These are phyloP conservation scores for Trichoderma sp. DNA, from an alignment of 2,329 filamentous ascomycete genomes.

Conservation along the genomic window DNA sequence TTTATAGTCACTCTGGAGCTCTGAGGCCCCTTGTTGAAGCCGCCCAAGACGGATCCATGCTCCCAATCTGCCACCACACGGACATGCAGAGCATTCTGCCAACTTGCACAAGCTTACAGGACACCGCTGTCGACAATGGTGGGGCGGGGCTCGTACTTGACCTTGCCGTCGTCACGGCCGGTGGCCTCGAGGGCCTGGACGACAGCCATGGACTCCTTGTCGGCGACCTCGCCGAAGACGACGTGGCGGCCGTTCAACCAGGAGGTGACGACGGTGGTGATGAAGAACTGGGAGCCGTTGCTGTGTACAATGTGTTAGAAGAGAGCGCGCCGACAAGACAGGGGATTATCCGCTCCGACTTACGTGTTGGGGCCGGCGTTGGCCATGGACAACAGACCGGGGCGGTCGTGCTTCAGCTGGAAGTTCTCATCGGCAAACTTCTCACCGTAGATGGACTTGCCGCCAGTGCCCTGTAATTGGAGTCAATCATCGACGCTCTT, in stretches of 20 bases:
- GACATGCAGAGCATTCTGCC: constrained; percentile 30
- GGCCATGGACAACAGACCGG: constrained; percentile 89
- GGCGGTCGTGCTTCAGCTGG: constrained; percentile 68
- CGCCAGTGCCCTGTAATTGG: constrained; percentile 72
- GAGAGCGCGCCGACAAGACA: not conserved
- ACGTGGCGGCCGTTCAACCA: constrained; percentile 85
- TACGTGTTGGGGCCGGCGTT: constrained; percentile 94
- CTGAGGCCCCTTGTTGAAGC: constrained; percentile 6
- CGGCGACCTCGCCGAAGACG: constrained; percentile 76
- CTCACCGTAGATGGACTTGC: constrained; percentile 93
- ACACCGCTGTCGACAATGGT: constrained; percentile 59
- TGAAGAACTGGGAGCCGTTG: constrained; percentile 98
- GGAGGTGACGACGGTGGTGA: constrained; percentile 87
- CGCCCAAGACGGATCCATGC: constrained; percentile 2
- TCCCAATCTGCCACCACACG: constrained; percentile 22
- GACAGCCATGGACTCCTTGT: constrained; percentile 51
- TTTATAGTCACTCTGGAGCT: constrained; percentile 1
- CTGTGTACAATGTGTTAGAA: constrained; percentile 51
- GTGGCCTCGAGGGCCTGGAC: constrained; percentile 65
- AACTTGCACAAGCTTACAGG: constrained; percentile 43
- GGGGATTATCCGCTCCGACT: constrained; percentile 34
- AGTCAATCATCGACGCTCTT: constrained; percentile 27
- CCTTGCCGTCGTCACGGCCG: constrained; percentile 56
- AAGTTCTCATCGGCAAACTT: constrained; percentile 97
- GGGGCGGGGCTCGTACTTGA: constrained; percentile 60